phyloP scores from a whole-genome alignment of 2,329 filamentous ascomycete species.

The Pseudogymnoascus sp. region DNA sequence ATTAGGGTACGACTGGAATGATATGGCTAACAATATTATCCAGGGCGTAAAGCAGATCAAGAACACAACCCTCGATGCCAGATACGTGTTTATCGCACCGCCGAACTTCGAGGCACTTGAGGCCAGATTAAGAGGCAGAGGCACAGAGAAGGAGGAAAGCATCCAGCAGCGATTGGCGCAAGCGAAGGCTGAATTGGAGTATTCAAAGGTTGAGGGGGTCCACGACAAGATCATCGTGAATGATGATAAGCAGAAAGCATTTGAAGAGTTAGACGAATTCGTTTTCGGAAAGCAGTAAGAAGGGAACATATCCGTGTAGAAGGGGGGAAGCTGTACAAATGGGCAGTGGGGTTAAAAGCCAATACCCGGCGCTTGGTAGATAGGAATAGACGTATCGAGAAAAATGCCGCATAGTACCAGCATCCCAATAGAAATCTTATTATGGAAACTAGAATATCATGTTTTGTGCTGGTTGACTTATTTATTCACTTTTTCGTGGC shows the following conservation, averaged over 20 bases:
- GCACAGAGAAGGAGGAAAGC: slow-evolving; percentile 69
- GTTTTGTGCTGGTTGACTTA: neutral
- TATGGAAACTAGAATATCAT: neutral
- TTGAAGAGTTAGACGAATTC: slow-evolving; percentile 44
- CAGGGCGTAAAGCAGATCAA: slow-evolving; percentile 90
- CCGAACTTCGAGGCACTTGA: slow-evolving; percentile 70
- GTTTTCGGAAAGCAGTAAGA: slow-evolving; percentile 28
- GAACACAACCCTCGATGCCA: slow-evolving; percentile 61
- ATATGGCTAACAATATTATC: neutral
- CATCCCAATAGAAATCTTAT: neutral
- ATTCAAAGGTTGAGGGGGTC: slow-evolving; percentile 56
- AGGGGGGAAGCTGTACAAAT: neutral
- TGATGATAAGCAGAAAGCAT: slow-evolving; percentile 52
- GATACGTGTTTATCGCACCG: slow-evolving; percentile 79
- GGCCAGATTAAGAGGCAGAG: slow-evolving; percentile 61
- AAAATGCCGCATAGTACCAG: neutral
- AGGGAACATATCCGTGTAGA: neutral
- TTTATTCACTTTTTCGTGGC: neutral
- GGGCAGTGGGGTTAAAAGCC: neutral
- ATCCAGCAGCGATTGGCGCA: slow-evolving; percentile 62
- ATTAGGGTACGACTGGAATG: neutral
- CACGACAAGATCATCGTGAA: slow-evolving; percentile 60
- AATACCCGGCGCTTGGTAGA: neutral
- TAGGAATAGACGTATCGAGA: slow-evolving; percentile 2
- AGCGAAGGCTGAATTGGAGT: slow-evolving; percentile 68